Base-by-base conservation (phyloP, 805 yeast genomes). In the Saccharomycopsis sp. region DNA sequence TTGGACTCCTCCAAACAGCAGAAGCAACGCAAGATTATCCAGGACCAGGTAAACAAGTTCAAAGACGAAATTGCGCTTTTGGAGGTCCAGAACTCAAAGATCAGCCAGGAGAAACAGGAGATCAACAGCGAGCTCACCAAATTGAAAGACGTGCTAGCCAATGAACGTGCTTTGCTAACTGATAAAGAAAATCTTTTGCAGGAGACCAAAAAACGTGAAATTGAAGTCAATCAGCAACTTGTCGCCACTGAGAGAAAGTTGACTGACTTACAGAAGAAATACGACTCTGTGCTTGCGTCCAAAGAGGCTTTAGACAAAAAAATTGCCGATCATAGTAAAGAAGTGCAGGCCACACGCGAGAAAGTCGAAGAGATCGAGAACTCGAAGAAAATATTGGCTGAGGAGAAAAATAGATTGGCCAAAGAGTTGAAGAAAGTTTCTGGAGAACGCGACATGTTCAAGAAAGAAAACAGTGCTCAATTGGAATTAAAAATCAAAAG, bases 1-100 rank as follows among this genome's bases (percentile, higher is more conserved):
- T 71, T 91, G 14, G 82, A 75, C 60, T 88, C 84, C 51, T 79
- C 85, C 3, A 79, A 81, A 21, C 84, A 83, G 57, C 47, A 85
- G 82, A 65, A 75, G 82, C 2, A 81, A 80, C 58, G 80, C 78
- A 56, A 60, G 46, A 2, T 55, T 57, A 73, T 84, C 59, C 79
- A 79, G 57, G 82, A 81, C 23, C 80, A 85, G 58, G 71, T 89
- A 23, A 77, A 77, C 51, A 65, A 71, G 1, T 70, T 86, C 46
- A 85, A 82, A 56, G 64, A 67, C 0, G 77, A 79, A 52, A 67
- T 84, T 1, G 68, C 70, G 46, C 72, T 74, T 2, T 57, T 70
- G 4, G 75, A 73, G 50, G 61, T 60, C 7, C 71, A 72, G 16
- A 69, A 69, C 56, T 58, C 63, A 16, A 60, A 61, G 5, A 68